Base-by-base conservation (phyloP, 768 basidiomycete species). In the Mycena rosella region DNA sequence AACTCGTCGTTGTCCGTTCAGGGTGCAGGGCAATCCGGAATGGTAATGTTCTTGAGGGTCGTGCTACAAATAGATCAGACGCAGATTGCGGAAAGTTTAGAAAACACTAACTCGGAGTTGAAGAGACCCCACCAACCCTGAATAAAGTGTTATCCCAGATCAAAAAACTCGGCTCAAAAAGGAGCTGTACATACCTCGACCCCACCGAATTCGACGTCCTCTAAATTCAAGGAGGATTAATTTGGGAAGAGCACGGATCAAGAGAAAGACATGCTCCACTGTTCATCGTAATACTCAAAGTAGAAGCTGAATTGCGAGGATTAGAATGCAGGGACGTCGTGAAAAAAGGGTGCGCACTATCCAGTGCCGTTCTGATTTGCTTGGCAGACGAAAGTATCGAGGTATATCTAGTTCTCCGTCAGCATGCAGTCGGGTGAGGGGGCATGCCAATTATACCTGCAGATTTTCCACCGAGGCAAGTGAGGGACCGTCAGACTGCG, bases 321-420 rank as follows among this genome's bases (percentile, higher is more conserved):
- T n/a, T n/a, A n/a, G n/a, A n/a, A n/a, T 36, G 7, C 34, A 36
- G 15, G 34, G 8, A 36, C 34, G 7, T 36, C 7, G 34, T 15
- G 15, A 8, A 36, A 15, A 15, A 15, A 36, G 34, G 15, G 7
- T 36, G 34, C 34, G 7, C 34, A 36, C 34, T 97, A 97, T 18
- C 87, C 83, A 0, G 93, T 96, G 17, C 87, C 86, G 68, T 96
- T 95, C 24, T 77, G 64, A 77, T 96, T 98, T 0, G 96, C 93
- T 75, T 88, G 85, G 74, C 97, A 99, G 15, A 96, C 89, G 71
- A 95, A 99, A 0, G 87, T 89, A 75, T 99, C 84, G 64, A 99
- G 75, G 85, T 94, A 99, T 11, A 77, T 88, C 87, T 98, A 60
- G 9, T 68, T 47, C 60, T 24, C 26, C 5, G 38, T 63, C 22